Percentiles rank a stretch among this genome's conserved stretches.
These are phyloP conservation scores for Antrodiella citrinella DNA, from an alignment of 768 basidiomycete species.

Conservation along the genomic window DNA sequence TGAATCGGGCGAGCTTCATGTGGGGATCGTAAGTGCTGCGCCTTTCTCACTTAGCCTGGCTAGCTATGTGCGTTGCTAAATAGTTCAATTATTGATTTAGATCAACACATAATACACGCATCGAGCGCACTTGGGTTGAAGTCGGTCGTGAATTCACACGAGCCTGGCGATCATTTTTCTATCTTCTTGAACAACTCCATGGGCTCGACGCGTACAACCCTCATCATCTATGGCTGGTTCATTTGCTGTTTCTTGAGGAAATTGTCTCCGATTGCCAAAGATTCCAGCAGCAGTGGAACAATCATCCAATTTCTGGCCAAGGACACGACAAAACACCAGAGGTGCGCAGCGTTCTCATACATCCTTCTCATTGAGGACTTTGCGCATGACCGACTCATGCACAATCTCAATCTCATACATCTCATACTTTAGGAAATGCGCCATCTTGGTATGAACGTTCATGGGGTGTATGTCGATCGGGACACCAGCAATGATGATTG, in stretches of 20 bases:
- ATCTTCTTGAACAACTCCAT: slow-evolving; percentile 14
- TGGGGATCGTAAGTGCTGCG: slow-evolving; percentile 16
- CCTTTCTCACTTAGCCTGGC: no score
- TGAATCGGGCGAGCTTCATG: slow-evolving; percentile 22
- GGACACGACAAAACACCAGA: slow-evolving; percentile 19
- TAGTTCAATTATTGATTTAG: slow-evolving; percentile 5
- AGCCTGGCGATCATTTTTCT: slow-evolving; percentile 23
- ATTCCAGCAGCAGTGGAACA: no score
- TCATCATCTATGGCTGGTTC: slow-evolving; percentile 20
- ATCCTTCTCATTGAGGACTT: no score
- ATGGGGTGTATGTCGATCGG: slow-evolving; percentile 13
- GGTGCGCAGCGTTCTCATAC: slow-evolving; percentile 3
- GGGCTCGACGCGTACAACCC: slow-evolving; percentile 15
- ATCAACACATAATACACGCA: slow-evolving; percentile 20
- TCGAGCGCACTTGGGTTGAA: slow-evolving; percentile 24
- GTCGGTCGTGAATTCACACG: slow-evolving; percentile 19
- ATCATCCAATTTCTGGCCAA: no score
- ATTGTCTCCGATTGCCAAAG: slow-evolving; percentile 10
- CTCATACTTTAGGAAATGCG: slow-evolving; percentile 14
- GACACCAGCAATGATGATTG: no score
- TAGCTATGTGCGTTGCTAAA: neutral
- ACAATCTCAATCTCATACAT: neutral
- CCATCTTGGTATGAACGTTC: slow-evolving; percentile 9
- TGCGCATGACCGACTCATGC: no score
- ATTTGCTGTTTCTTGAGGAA: slow-evolving; percentile 13